Conservation (phyloP, 108 stramenopile species). For the Fistulifera solaris region DNA sequence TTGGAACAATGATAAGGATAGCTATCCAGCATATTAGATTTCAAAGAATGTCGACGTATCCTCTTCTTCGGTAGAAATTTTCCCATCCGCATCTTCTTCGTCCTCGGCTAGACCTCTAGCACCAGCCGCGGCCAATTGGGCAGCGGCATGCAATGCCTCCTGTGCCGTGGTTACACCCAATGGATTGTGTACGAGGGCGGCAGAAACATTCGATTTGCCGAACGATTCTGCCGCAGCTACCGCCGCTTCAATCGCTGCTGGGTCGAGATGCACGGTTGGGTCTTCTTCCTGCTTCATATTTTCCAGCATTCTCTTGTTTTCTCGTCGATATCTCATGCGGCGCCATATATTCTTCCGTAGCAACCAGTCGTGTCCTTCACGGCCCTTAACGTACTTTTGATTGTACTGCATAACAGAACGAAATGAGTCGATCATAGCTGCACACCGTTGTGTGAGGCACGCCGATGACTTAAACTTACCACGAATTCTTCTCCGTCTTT, state of each 20-base stretch:
- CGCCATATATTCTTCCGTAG: conserved; percentile 86
- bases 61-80: too few species aligned
- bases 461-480: too few species aligned
- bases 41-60: too few species aligned
- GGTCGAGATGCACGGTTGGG: background rate
- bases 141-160: conserved; percentile 48
- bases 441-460: too few species aligned
- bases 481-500: conserved; percentile 46
- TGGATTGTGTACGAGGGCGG: conserved; percentile 20
- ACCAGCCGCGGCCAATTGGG: conserved; percentile 36
- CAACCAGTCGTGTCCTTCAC: conserved; percentile 75
- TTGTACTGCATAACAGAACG: conserved; percentile 37
- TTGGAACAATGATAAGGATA: too few species aligned
- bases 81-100: too few species aligned
- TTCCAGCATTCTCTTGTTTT: conserved; percentile 42
- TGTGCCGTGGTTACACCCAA: conserved; percentile 21
- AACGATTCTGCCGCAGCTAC: conserved; percentile 41
- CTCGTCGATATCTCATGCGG: conserved; percentile 80
- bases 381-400: conserved; percentile 78
- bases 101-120: background rate
- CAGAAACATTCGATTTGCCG: conserved; percentile 10
- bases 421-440: too few species aligned
- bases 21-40: too few species aligned
- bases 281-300: background rate
- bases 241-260: conserved; percentile 43